A percentile compares a stretch with the other conserved stretches of the same genome.
Evolutionary conservation across 2,329 filamentous ascomycete species (phyloP).

Genomic region (Paraphaeosphaeria sporulosa): DNA sequence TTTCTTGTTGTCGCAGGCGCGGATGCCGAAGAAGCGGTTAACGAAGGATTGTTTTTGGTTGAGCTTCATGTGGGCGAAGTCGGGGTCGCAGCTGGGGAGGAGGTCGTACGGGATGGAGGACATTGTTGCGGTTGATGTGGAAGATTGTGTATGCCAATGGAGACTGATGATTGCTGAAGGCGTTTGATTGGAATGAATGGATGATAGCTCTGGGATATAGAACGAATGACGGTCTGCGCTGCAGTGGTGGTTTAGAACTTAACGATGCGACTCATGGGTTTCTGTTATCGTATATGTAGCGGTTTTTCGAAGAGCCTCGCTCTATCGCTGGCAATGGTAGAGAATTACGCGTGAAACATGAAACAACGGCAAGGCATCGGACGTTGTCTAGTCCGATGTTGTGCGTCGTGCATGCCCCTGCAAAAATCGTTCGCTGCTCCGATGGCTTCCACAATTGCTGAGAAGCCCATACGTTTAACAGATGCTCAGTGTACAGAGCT

Average conservation of each 20-base stretch:
- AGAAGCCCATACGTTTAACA: background rate
- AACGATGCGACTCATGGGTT: conserved; percentile 4
- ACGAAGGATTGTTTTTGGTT: conserved; percentile 10
- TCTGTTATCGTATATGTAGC: conserved; percentile 2
- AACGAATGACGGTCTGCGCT: conserved; percentile 8
- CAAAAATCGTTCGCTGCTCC: background rate
- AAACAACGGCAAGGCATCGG: conserved; percentile 2
- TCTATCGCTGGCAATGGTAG: background rate
- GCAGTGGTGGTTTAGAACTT: background rate
- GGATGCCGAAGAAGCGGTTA: conserved; percentile 8
- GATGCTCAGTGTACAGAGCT: background rate
- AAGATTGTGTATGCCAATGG: background rate
- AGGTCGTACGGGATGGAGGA: conserved; percentile 9
- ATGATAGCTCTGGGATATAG: background rate
- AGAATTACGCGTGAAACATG: background rate
- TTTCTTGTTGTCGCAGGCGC: background rate
- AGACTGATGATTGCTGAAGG: background rate
- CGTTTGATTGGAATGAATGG: background rate
- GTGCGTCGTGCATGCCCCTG: conserved; percentile 10
- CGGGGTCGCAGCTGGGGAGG: conserved; percentile 6
- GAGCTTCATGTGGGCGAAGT: conserved; percentile 2
- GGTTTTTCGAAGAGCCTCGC: background rate
- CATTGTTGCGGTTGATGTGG: conserved; percentile 1
- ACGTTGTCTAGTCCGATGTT: conserved; percentile 5
- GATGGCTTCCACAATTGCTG: background rate